Evolutionary conservation across 129 eudicot species (phyloP), one percentile per base, ranked within the genome.

Genomic region (Artemisia annua): DNA sequence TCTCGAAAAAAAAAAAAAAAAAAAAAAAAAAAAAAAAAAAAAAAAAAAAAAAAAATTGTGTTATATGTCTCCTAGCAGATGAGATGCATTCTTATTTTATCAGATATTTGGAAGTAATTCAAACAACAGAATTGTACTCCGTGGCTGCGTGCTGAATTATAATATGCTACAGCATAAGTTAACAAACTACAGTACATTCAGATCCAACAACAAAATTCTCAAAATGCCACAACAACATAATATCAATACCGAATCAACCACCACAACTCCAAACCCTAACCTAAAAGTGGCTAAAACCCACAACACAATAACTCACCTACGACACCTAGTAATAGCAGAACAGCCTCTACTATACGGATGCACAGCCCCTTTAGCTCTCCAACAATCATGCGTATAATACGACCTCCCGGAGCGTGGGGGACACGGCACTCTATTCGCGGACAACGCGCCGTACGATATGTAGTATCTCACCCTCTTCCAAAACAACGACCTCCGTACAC

Each of bases 361-460:
- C 19, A 69, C 97, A 0, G 89, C 82, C 5, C 88, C 91, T 44
- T 83, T 86, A 20, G 94, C 91, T 19, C 59, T 63, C 78, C 80
- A 86, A 66, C 97, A 91, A 75, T 87, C 71, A 72, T 91, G 91
- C 11, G 97, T 87, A 69, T 91, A 91, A 60, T 91, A 91, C 7
- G 97, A 91, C 78, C 95, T 84, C 12, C 97, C 97, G 16, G 97
- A 87, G 48, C 97, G 91, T 11, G 97, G 89, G 7, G 91, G 97
- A 60, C 97, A 91, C 0, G 97, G 95, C 4, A 91, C 78, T 65
- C 91, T 82, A 44, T 91, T 91, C 13, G 97, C 91, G 11, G 91
- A 83, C 0, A 91, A 78, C n/a, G 94, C 97, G 12, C 87, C 95
- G 65, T 91, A 91, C 0, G 97, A 91, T 2, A 91, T 91, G 73